Base-by-base conservation (phyloP, 1,284 basidiomycete genomes). In the Ustilago bromivora region DNA sequence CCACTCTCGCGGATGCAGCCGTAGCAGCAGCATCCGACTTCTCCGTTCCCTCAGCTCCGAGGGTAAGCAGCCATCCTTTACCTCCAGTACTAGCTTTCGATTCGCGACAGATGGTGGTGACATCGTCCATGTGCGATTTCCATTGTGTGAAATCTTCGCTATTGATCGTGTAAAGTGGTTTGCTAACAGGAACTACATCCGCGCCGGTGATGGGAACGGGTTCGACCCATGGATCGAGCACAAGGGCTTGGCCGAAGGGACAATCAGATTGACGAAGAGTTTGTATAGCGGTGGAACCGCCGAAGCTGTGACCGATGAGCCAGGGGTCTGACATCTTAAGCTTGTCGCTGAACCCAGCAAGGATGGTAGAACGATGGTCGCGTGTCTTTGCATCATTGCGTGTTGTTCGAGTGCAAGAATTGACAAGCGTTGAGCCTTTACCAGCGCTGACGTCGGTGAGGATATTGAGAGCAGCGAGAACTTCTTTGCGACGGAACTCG, bases 161-260 rank as follows among this genome's bases (percentile, higher is more conserved):
- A 65, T 84, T 84, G 70, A 84, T 82, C 35, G 68, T 69, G 65
- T 76, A 84, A 11, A 84, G 66, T 23, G 82, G 82, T 28, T 76
- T 66, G 57, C 61, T 74, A n/a, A 80, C 66, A 0, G 60, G 66
- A 11, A 54, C 40, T 1, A 66, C 71, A 28, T 65, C 66, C 12
- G 43, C 43, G 8, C 71, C 67, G 2, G 49, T 53, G 52, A 80
- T 68, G 9, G 64, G 60, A 12, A 79, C 51, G 6, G 78, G 71
- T 41, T 82, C 80, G 12, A 82, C 65, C 80, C 80, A 81, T 0
- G 80, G 80, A 54, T 81, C 78, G 13, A 81, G 66, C 9, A 80
- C 66, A 7, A 81, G 66, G 6, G 77, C 73, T 34, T 76, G 65
- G 4, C 62, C 61, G 40, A 80, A 78, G 19, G 75, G 64, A n/a